Evolutionary conservation across 2,329 filamentous ascomycete genomes (phyloP).

Genomic region (Epicoccum sorghinum): DNA sequence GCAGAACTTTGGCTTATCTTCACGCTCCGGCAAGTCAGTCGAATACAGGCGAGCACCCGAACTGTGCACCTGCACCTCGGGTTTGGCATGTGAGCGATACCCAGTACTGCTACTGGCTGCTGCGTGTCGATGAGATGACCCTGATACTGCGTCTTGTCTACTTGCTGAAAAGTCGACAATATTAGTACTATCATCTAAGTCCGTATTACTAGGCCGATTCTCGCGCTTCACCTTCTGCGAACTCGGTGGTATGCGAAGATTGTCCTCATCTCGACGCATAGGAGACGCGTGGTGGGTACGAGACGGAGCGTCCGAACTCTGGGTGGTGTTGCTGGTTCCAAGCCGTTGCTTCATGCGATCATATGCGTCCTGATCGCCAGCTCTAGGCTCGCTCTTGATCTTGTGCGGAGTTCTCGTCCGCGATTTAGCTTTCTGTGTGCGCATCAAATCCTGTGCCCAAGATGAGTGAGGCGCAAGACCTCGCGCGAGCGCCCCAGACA

Average conservation of each 20-base stretch:
- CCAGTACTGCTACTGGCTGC: background rate
- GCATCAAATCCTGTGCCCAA: slow-evolving; percentile 31
- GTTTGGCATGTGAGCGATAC: background rate
- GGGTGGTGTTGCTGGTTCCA: background rate
- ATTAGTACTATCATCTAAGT: slow-evolving; percentile 19
- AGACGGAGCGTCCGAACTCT: background rate
- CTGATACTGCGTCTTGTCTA: background rate
- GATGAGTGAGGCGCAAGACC: slow-evolving; percentile 40
- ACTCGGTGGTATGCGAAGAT: background rate
- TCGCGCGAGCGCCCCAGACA: slow-evolving; percentile 41
- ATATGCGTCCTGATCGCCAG: slow-evolving; percentile 1
- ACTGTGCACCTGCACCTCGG: background rate
- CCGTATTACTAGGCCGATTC: background rate
- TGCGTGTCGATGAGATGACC: background rate
- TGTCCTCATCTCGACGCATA: background rate
- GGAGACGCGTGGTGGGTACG: background rate
- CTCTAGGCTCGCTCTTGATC: slow-evolving; percentile 9
- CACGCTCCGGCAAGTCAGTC: background rate
- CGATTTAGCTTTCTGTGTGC: slow-evolving; percentile 10
- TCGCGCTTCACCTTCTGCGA: slow-evolving; percentile 16
- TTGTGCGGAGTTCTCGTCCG: background rate
- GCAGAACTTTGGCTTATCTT: slow-evolving; percentile 15
- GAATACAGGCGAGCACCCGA: background rate
- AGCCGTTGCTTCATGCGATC: slow-evolving; percentile 16
- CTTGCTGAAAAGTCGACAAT: slow-evolving; percentile 17